phyloP scores from a whole-genome alignment of 148 eudicot species.

The Arctostaphylos glauca region DNA sequence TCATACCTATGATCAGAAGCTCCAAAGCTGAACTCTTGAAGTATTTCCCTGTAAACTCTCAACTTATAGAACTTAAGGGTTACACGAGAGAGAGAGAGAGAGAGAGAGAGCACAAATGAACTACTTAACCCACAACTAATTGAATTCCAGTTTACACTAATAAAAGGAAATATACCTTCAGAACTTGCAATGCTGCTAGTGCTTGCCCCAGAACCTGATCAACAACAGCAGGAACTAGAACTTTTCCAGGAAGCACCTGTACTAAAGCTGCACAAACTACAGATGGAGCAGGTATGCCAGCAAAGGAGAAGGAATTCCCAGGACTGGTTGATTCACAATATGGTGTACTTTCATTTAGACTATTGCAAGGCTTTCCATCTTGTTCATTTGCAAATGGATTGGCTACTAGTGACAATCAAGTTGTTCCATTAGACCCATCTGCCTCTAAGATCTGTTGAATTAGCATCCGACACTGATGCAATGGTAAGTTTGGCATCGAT shows the following conservation, averaged over 20 bases:
- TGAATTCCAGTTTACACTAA: neutral
- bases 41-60: neutral
- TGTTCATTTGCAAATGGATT: constrained; percentile 37
- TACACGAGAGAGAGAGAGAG: no score
- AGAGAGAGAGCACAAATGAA: no score
- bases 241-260: constrained; percentile 74
- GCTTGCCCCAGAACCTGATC: constrained; percentile 95
- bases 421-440: no score
- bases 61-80: neutral
- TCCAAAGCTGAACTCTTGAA: neutral
- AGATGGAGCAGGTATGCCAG: constrained; percentile 92
- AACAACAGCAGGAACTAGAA: constrained; percentile 78
- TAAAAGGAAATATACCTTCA: constrained; percentile 53
- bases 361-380: constrained; percentile 25
- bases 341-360: constrained; percentile 30
- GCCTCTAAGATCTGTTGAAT: constrained; percentile 27
- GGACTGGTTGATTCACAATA: constrained; percentile 37
- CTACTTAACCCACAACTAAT: neutral
- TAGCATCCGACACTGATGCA: constrained; percentile 29
- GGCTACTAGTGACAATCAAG: no score
- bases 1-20: neutral
- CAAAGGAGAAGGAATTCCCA: constrained; percentile 41
- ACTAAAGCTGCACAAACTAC: constrained; percentile 68
- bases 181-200: constrained; percentile 83
- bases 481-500: constrained; percentile 25